Conservation (phyloP, 2,329 filamentous ascomycete species). For the Epicoccum nigrum region DNA sequence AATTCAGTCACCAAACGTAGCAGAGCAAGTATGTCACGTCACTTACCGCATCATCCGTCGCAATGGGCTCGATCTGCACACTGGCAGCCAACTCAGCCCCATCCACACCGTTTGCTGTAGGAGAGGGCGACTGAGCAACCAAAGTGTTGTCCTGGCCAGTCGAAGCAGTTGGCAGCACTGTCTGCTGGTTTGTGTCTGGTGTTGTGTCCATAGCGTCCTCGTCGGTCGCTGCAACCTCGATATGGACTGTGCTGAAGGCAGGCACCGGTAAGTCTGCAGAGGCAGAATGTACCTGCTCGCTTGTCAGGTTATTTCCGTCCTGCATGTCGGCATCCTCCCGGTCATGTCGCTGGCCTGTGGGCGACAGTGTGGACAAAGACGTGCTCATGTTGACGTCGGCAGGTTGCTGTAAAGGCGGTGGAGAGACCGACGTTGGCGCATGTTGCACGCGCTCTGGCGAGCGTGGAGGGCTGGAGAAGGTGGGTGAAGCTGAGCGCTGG, state of each 20-base stretch:
- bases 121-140: slow-evolving; percentile 22
- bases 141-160: slow-evolving; percentile 17
- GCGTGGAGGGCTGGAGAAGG: slow-evolving; percentile 41
- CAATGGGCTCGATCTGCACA: slow-evolving; percentile 16
- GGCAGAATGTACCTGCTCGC: slow-evolving; percentile 16
- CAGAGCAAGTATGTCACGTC: not conserved
- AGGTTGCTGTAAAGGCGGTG: slow-evolving; percentile 31
- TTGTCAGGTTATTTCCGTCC: slow-evolving; percentile 31
- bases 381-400: slow-evolving; percentile 45
- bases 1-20: slow-evolving; percentile 16
- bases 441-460: slow-evolving; percentile 39
- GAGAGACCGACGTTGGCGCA: slow-evolving; percentile 34
- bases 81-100: slow-evolving; percentile 14
- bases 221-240: slow-evolving; percentile 39
- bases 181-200: slow-evolving; percentile 36
- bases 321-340: slow-evolving; percentile 47
- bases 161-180: slow-evolving; percentile 33
- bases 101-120: slow-evolving; percentile 20
- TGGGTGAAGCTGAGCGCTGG: slow-evolving; percentile 42
- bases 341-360: slow-evolving; percentile 45
- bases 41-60: slow-evolving; percentile 25
- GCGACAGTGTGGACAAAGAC: slow-evolving; percentile 39
- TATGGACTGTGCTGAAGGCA: slow-evolving; percentile 27
- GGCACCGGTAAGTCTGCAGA: slow-evolving; percentile 15
- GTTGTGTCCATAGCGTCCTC: slow-evolving; percentile 51